phyloP scores from a whole-genome alignment of 1,284 basidiomycete genomes.

The Nidula niveotomentosa region DNA sequence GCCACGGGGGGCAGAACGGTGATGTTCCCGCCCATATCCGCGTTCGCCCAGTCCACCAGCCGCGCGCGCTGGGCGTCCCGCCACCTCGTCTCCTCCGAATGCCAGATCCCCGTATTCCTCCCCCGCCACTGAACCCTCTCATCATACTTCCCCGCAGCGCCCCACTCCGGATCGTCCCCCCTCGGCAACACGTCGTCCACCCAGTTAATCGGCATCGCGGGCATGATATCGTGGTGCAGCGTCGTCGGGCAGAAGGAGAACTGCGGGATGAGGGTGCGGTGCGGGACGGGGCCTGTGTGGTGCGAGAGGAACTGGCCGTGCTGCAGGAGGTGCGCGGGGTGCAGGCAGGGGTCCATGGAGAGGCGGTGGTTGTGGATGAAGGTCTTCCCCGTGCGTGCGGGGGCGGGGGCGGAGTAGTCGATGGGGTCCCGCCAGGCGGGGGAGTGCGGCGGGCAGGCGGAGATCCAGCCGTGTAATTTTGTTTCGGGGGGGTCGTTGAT shows the following conservation, averaged over 20 bases:
- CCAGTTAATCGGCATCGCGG: conserved; percentile 48
- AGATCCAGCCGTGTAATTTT: conserved; percentile 36
- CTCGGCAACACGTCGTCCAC: conserved; percentile 33
- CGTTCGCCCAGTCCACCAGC: conserved; percentile 34
- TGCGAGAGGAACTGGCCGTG: conserved; percentile 61
- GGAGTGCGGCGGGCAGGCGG: conserved; percentile 38
- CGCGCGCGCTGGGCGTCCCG: conserved; percentile 42
- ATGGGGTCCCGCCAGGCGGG: conserved; percentile 30
- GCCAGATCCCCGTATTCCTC: conserved; percentile 61
- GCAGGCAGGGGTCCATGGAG: conserved; percentile 63
- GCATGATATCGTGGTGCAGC: conserved; percentile 61
- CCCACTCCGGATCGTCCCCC: conserved; percentile 51
- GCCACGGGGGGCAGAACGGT: conserved; percentile 23
- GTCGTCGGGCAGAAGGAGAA: conserved; percentile 57
- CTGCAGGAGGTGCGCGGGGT: conserved; percentile 46
- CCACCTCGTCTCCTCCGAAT: conserved; percentile 45
- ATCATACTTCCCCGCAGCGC: conserved; percentile 41
- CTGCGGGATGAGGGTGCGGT: conserved; percentile 46
- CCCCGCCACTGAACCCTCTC: conserved; percentile 64
- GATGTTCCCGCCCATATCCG: conserved; percentile 25
- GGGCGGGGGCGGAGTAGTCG: conserved; percentile 19
- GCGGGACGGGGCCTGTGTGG: conserved; percentile 47
- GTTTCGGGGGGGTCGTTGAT: conserved; percentile 29
- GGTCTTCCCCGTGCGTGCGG: conserved; percentile 32
- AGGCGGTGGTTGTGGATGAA: conserved; percentile 52